Base-by-base conservation (phyloP, 352 stramenopile genomes). In the Albugo candida region DNA sequence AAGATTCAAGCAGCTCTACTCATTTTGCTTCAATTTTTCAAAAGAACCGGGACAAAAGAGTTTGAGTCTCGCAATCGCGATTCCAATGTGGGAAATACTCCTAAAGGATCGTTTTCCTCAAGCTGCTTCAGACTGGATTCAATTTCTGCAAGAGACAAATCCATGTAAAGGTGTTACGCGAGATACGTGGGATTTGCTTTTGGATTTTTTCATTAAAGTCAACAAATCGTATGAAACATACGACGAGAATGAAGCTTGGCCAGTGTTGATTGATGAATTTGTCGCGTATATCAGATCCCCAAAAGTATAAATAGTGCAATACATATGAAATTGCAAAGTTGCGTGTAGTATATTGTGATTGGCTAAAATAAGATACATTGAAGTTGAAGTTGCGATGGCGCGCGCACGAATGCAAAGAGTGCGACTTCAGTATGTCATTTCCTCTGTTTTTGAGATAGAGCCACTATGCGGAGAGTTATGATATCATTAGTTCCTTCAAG, bases 231-330 rank as follows among this genome's bases (percentile, higher is more conserved):
- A 86, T 59, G 67, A 60, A 54, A 74, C 80, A 39, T 92, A 89
- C 67, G 74, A 92, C 59, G 79, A 89, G 60, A 92, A 87, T 58
- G 79, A 88, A 52, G 79, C 79, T 12, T 92, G 79, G 79, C 79
- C 79, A 21, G 79, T 92, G 56, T 70, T 92, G 44, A 88, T 92
- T 47, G 79, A 92, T 58, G 79, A 92, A 59, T 92, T 76, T 59
- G 88, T 92, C 75, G 58, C 58, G 35, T 87, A 76, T 70, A 78
- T 86, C 24, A 31, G 24, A 31, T 31, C 24, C 3, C 24, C 3
- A 31, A 8, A 31, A 31, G 24, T 31, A 31, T 31, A 31, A 31
- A 31, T 31, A 8, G 8, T 31, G 24, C 24, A 31, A 31, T 31
- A 31, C 8, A 31, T 31, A 31, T 31, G 3, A 3, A 31, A 10